A percentile compares a stretch with the other conserved stretches of the same genome.
These are phyloP conservation scores for Colletotrichum simmondsii DNA, from an alignment of 2,329 filamentous ascomycete genomes.

Conservation along the genomic window DNA sequence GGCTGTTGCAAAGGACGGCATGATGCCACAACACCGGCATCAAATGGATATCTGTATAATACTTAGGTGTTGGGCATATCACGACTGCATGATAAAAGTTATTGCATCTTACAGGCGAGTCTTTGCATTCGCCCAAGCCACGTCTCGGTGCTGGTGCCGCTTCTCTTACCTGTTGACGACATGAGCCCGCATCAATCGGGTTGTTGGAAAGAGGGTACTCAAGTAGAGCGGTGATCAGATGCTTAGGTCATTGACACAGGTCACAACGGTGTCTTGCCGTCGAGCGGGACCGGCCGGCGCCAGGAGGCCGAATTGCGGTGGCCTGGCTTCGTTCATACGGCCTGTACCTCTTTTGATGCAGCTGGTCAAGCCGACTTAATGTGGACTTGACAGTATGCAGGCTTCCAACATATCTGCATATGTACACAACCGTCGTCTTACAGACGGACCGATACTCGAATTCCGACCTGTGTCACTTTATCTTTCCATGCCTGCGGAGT, in stretches of 20 bases:
- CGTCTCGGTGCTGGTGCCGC: neutral
- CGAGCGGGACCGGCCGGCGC: neutral
- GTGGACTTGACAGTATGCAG: neutral
- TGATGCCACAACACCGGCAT: slow-evolving; percentile 20
- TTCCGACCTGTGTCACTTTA: no score
- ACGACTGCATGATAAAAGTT: slow-evolving; percentile 32
- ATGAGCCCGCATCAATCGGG: neutral
- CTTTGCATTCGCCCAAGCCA: neutral
- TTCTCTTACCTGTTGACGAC: neutral
- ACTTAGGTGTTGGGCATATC: slow-evolving; percentile 22
- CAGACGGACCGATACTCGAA: neutral
- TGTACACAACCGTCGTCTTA: neutral
- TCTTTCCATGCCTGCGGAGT: neutral
- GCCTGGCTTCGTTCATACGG: neutral
- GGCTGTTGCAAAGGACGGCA: neutral
- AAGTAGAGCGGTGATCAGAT: neutral
- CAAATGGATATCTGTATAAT: slow-evolving; percentile 31
- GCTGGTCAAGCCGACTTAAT: neutral
- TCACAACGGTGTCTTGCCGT: neutral
- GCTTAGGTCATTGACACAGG: neutral
- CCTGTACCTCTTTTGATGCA: neutral
- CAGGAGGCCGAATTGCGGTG: neutral
- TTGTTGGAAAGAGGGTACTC: rapidly evolving
- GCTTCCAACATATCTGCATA: neutral
- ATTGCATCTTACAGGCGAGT: slow-evolving; percentile 10